phyloP scores from a whole-genome alignment of 805 yeast species.

The Ogataea sp. region DNA sequence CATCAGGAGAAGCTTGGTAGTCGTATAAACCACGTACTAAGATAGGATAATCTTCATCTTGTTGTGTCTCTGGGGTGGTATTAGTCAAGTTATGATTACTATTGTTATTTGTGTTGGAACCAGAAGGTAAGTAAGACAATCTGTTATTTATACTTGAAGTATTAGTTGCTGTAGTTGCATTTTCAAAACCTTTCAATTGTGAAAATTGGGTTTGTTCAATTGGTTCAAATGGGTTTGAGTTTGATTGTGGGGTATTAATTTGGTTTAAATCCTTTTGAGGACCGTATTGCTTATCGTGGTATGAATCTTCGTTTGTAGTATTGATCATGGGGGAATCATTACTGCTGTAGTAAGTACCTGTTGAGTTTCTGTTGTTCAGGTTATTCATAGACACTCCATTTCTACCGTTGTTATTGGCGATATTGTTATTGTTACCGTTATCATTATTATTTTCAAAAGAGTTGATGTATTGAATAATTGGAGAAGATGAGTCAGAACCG shows the following conservation, averaged over 20 bases:
- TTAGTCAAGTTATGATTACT: constrained; percentile 8
- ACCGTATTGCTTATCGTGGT: constrained; percentile 7
- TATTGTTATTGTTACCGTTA: constrained; percentile 3
- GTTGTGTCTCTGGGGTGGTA: background rate
- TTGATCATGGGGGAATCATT: background rate
- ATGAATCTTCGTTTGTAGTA: constrained; percentile 1
- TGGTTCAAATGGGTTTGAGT: constrained; percentile 14
- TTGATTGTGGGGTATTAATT: constrained; percentile 1
- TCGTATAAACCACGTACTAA: constrained; percentile 81
- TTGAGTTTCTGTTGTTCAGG: too few species aligned
- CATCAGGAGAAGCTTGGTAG: constrained; percentile 86
- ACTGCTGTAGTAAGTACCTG: too few species aligned
- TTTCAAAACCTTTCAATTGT: constrained; percentile 31
- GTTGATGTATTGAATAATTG: constrained; percentile 76
- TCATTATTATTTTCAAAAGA: constrained; percentile 42
- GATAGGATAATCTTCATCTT: constrained; percentile 56
- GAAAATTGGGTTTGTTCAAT: constrained; percentile 14
- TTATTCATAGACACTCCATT: too few species aligned
- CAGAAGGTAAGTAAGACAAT: background rate
- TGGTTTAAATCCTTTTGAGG: constrained; percentile 1
- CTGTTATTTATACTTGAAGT: background rate
- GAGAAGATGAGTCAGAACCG: constrained; percentile 88
- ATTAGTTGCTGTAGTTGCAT: constrained; percentile 9
- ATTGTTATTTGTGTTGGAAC: background rate
- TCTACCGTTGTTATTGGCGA: too few species aligned